Evolutionary conservation across 1,284 basidiomycete genomes (phyloP), one percentile per base, ranked within the genome.

Genomic region (Pseudozyma hubeiensis): DNA sequence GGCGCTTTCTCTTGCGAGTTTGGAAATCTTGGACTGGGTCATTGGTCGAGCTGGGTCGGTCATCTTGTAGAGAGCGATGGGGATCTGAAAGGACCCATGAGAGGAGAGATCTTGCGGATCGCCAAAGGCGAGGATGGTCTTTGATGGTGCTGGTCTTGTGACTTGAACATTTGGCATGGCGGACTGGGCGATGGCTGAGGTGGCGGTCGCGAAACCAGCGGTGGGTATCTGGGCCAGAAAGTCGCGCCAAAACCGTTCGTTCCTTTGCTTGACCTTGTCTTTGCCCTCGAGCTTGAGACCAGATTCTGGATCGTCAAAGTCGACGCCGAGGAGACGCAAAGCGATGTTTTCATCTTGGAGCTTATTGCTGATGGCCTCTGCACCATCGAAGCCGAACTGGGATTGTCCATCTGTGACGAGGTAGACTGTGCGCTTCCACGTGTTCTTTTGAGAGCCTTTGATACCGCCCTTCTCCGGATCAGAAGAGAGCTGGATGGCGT

Each of bases 21-120:
- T 77, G 40, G 68, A 75, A 24, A 79, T 71, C 62, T 77, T 77
- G 58, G 45, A 73, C 88, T 91, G 91, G n/a, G 89, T 85, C 63
- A 92, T 91, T 0, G 93, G 90, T 17, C 90, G 87, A 2, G 89
- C 88, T 34, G 90, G 82, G 31, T 91, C 89, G 0, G 93, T 95
- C 66, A 91, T 92, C 85, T 98, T 98, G 79, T 90, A 91, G 40
- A 90, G 88, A 79, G 90, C 91, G 78, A 97, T 88, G 1, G 87
- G 85, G 59, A 98, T 89, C 78, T 90, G 89, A 49, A 97, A 86
- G 0, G 92, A 90, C 79, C 92, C 89, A 3, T 90, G 89, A 2
- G 88, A 85, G 37, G 65, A 53, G 16, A 64, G 50, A 13, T 68
- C 59, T 30, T 67, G 49, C 7, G 71, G 70, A 47, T 80, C 64